phyloP scores from a whole-genome alignment of 768 basidiomycete genomes.

The Boletus reticulatus region DNA sequence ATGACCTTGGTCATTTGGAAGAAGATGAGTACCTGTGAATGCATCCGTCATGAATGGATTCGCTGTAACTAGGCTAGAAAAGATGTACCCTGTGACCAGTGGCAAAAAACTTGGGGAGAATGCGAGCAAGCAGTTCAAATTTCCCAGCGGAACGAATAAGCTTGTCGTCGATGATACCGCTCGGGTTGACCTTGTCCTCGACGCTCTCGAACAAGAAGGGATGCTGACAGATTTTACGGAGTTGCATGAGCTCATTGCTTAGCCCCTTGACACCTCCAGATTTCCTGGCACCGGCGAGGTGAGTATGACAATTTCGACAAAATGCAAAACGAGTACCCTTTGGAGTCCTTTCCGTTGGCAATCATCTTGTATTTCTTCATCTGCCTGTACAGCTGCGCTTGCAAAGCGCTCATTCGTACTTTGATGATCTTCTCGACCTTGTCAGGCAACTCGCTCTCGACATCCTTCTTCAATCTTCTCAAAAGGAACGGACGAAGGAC shows the following conservation, averaged over 20 bases:
- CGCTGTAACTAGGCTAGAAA: background rate
- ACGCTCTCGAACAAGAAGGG: slow-evolving; percentile 96
- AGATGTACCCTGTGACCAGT: slow-evolving; percentile 80
- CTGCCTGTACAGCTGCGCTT: slow-evolving; percentile 91
- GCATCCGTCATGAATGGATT: slow-evolving; percentile 2
- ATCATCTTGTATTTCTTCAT: slow-evolving; percentile 99
- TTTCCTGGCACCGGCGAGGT: slow-evolving; percentile 44
- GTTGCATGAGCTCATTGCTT: slow-evolving; percentile 95
- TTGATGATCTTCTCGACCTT: slow-evolving; percentile 99
- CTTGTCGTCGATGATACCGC: slow-evolving; percentile 77
- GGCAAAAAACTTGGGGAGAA: slow-evolving; percentile 92
- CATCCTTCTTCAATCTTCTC: slow-evolving; percentile 92
- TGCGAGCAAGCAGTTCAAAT: slow-evolving; percentile 85
- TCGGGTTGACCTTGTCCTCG: slow-evolving; percentile 89
- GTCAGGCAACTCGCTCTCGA: slow-evolving; percentile 92
- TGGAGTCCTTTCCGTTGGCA: slow-evolving; percentile 72
- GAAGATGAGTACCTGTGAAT: slow-evolving; percentile 86
- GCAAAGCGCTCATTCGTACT: slow-evolving; percentile 89
- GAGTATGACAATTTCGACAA: slow-evolving; percentile 2
- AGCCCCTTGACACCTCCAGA: slow-evolving; percentile 79
- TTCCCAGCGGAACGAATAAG: slow-evolving; percentile 89
- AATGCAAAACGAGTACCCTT: slow-evolving; percentile 49
- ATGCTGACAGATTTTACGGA: slow-evolving; percentile 98
- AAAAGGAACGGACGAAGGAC: slow-evolving; percentile 94
- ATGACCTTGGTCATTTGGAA: slow-evolving; percentile 99